A percentile compares a stretch with the other conserved stretches of the same genome.
These are phyloP conservation scores for Prunus armeniaca DNA, from an alignment of 306 rosid genomes.

Conservation along the genomic window DNA sequence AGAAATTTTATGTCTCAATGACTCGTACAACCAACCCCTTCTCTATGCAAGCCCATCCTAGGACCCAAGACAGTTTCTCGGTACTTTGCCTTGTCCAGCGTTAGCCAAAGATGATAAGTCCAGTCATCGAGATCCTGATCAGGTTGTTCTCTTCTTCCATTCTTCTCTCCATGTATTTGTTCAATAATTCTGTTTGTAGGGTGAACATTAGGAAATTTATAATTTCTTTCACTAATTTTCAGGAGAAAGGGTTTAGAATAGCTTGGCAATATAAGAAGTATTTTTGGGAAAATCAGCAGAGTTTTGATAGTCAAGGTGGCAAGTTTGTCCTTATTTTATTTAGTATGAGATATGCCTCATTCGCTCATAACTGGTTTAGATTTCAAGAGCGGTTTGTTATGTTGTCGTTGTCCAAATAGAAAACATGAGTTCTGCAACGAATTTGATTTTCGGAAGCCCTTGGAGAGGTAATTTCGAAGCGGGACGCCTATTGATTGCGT, in stretches of 20 bases:
- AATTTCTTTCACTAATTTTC: slow-evolving; percentile 20
- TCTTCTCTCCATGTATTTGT: slow-evolving; percentile 2
- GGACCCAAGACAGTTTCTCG: slow-evolving; percentile 80
- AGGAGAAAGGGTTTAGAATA: slow-evolving; percentile 83
- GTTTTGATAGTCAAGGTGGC: slow-evolving; percentile 42
- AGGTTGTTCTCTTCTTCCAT: slow-evolving; percentile 40
- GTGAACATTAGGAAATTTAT: slow-evolving; percentile 14
- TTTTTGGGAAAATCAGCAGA: slow-evolving; percentile 65
- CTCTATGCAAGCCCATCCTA: slow-evolving; percentile 77
- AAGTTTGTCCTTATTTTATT: slow-evolving; percentile 16
- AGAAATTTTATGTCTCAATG: slow-evolving; percentile 95
- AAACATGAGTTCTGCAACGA: slow-evolving; percentile 70
- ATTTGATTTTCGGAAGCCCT: slow-evolving; percentile 79
- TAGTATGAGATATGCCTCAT: not conserved
- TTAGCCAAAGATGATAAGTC: slow-evolving; percentile 57
- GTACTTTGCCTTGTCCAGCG: slow-evolving; percentile 76
- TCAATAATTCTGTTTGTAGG: slow-evolving; percentile 2
- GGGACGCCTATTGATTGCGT: slow-evolving; percentile 61
- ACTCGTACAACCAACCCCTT: slow-evolving; percentile 72
- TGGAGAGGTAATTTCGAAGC: slow-evolving; percentile 62
- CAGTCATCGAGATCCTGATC: slow-evolving; percentile 33
- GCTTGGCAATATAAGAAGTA: slow-evolving; percentile 97
- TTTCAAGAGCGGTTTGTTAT: not conserved
- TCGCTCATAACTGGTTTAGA: not conserved
- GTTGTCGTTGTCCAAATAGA: slow-evolving; percentile 37